Evolutionary conservation across 768 basidiomycete species (phyloP).

Genomic region (Russula sp.): DNA sequence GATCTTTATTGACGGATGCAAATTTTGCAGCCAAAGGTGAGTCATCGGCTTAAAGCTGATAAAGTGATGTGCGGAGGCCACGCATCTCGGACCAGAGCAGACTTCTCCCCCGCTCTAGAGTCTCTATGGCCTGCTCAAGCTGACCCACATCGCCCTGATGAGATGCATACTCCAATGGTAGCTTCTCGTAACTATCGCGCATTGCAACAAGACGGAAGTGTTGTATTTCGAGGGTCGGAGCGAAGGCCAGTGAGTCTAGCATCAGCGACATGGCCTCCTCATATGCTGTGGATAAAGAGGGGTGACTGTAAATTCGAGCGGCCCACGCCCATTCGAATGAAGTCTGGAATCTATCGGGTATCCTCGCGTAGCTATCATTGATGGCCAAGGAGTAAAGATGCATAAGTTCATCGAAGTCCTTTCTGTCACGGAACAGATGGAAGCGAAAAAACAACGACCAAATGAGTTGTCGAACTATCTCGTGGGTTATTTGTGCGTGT

Average conservation of each 20-base stretch:
- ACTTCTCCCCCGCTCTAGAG: background rate
- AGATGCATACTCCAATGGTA: background rate
- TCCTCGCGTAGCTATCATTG: background rate
- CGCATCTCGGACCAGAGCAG: conserved; percentile 8
- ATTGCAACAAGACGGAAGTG: background rate
- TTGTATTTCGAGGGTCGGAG: conserved; percentile 2
- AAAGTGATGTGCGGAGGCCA: background rate
- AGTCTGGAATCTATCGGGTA: background rate
- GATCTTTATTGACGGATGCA: background rate
- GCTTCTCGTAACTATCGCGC: background rate
- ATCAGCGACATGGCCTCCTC: background rate
- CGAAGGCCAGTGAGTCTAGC: background rate
- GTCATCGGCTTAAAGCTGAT: background rate
- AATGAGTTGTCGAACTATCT: background rate
- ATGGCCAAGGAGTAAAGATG: background rate
- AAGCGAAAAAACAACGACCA: background rate
- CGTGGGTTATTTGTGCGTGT: rapidly evolving
- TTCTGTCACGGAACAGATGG: background rate
- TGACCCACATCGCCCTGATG: background rate
- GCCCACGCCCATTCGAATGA: background rate
- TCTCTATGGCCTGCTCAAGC: background rate
- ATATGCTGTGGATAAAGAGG: background rate
- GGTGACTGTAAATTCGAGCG: background rate
- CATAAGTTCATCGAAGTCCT: background rate
- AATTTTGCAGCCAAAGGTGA: background rate